Conservation (phyloP, 352 stramenopile species). For the Pythium volutum region DNA sequence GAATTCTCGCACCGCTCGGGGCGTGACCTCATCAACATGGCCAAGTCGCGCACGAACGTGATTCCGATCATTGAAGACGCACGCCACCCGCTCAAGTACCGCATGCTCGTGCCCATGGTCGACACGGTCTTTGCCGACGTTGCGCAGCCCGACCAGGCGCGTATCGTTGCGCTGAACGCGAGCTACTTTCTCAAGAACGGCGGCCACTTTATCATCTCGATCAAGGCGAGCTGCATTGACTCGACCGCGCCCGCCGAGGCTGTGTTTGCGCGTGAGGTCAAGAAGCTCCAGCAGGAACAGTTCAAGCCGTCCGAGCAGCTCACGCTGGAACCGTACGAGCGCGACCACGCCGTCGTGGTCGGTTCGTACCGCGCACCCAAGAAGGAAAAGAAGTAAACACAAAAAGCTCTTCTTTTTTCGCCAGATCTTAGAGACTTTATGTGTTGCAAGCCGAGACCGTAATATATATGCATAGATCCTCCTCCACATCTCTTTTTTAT, state of each 20-base stretch:
- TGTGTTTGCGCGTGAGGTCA: slow-evolving; percentile 97
- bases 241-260: slow-evolving; percentile 98
- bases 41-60: slow-evolving; percentile 98
- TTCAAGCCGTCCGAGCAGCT: slow-evolving; percentile 99
- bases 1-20: slow-evolving; percentile 99
- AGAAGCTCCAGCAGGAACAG: slow-evolving; percentile 98
- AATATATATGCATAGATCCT: slow-evolving; percentile 23
- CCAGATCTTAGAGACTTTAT: not conserved
- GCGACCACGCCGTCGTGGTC: slow-evolving; percentile 99
- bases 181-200: slow-evolving; percentile 99
- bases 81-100: slow-evolving; percentile 97
- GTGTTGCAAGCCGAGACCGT: slow-evolving; percentile 3
- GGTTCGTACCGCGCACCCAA: slow-evolving; percentile 84
- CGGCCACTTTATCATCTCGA: slow-evolving; percentile 99
- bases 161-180: slow-evolving; percentile 98
- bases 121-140: slow-evolving; percentile 99
- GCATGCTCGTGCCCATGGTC: slow-evolving; percentile 99
- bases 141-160: slow-evolving; percentile 98
- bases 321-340: slow-evolving; percentile 99
- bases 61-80: slow-evolving; percentile 99
- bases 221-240: slow-evolving; percentile 99
- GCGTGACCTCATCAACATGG: slow-evolving; percentile 99
- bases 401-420: not conserved
- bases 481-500: not conserved
- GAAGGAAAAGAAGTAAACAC: slow-evolving; percentile 34